Conservation (phyloP, 2,329 filamentous ascomycete genomes). For the Penicillium decumbens region DNA sequence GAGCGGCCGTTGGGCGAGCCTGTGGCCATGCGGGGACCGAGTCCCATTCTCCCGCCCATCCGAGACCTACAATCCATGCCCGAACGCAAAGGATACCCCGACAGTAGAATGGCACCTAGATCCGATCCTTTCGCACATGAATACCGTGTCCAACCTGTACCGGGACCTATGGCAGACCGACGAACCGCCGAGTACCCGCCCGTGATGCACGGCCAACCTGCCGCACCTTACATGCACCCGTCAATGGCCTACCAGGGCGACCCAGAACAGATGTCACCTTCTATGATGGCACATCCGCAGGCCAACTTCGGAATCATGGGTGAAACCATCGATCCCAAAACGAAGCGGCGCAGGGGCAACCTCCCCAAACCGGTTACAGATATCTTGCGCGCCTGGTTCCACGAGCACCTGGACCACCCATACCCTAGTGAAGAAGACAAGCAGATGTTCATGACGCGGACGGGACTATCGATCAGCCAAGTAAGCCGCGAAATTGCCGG, state of each 20-base stretch:
- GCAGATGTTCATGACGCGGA: constrained; percentile 70
- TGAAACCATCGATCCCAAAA: constrained; percentile 37
- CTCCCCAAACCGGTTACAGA: constrained; percentile 87
- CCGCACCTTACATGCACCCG: constrained; percentile 25
- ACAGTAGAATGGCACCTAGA: constrained; percentile 24
- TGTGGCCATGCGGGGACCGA: constrained; percentile 29
- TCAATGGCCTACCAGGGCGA: constrained; percentile 29
- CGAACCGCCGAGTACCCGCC: constrained; percentile 25
- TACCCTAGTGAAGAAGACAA: constrained; percentile 89
- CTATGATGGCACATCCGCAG: constrained; percentile 27
- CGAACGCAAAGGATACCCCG: constrained; percentile 27
- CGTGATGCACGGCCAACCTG: constrained; percentile 25
- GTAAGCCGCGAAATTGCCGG: constrained; percentile 25
- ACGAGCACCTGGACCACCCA: constrained; percentile 70
- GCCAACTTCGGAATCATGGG: constrained; percentile 39
- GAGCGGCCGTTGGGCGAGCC: constrained; percentile 20
- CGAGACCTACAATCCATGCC: constrained; percentile 35
- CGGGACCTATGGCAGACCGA: constrained; percentile 24
- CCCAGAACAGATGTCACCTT: constrained; percentile 31
- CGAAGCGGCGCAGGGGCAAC: constrained; percentile 67
- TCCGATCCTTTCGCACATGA: constrained; percentile 29
- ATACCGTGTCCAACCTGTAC: constrained; percentile 20
- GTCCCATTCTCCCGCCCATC: constrained; percentile 37
- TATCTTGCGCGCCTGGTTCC: constrained; percentile 73
- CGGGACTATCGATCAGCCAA: constrained; percentile 69